phyloP scores from a whole-genome alignment of 1,139 yeast genomes.

The Pichiaceae sp. region DNA sequence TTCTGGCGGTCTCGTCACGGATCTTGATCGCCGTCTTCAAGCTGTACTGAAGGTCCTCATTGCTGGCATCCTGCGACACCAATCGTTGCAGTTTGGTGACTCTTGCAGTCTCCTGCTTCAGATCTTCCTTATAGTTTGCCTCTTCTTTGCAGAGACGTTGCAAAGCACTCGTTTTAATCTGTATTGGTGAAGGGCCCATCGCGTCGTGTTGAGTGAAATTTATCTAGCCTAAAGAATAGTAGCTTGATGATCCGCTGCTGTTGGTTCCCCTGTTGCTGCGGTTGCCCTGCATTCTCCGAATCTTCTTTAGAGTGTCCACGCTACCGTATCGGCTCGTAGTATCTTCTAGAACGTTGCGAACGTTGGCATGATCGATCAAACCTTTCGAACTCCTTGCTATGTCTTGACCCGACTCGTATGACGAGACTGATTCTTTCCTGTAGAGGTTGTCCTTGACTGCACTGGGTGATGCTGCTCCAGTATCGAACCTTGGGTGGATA shows the following conservation, averaged over 20 bases:
- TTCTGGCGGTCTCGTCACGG: conserved; percentile 21
- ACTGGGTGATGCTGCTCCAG: background rate
- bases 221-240: background rate
- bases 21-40: conserved; percentile 46
- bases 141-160: conserved; percentile 71
- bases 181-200: conserved; percentile 73
- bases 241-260: background rate
- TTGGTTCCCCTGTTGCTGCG: background rate
- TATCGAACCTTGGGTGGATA: conserved; percentile 2
- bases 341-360: conserved; percentile 12
- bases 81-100: conserved; percentile 29
- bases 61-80: conserved; percentile 26
- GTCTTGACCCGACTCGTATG: conserved; percentile 5
- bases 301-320: conserved; percentile 9
- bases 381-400: conserved; percentile 12
- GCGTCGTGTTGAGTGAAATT: too few relatives aligned
- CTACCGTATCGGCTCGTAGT: conserved; percentile 13
- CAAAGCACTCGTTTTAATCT: conserved; percentile 70
- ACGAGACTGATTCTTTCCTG: conserved; percentile 7
- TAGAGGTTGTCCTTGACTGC: conserved; percentile 9
- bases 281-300: conserved; percentile 5
- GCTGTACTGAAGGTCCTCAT: conserved; percentile 40
- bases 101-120: conserved; percentile 48
- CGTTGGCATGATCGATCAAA: conserved; percentile 11
- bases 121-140: conserved; percentile 53